These are phyloP conservation scores for Pontederia paniculata DNA, from an alignment of 176 grass and related monocot species.

Conservation along the genomic window DNA sequence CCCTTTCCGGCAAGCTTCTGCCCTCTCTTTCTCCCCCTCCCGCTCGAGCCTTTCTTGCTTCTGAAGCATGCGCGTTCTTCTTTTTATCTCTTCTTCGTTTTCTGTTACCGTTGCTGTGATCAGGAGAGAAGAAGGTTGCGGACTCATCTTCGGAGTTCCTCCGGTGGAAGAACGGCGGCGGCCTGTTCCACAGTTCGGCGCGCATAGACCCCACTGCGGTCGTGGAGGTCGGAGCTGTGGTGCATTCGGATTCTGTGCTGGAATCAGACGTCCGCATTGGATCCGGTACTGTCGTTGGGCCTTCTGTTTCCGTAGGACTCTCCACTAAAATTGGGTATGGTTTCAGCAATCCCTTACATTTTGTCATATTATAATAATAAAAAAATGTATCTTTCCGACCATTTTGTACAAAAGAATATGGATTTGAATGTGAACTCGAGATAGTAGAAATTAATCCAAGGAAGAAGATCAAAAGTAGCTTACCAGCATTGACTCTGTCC, in stretches of 20 bases:
- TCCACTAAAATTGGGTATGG: slow-evolving; percentile 64
- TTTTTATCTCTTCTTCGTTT: too few species aligned
- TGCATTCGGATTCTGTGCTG: slow-evolving; percentile 44
- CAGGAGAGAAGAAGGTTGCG: background rate
- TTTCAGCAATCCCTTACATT: background rate
- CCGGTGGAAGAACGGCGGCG: slow-evolving; percentile 44
- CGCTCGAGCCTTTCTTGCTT: too few species aligned
- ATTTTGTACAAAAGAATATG: too few species aligned
- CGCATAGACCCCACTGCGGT: slow-evolving; percentile 25
- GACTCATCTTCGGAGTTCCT: slow-evolving; percentile 19
- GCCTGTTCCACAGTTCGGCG: slow-evolving; percentile 30
- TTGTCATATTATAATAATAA: too few species aligned
- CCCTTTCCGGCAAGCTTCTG: too few species aligned
- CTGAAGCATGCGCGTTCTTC: too few species aligned
- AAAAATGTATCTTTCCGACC: too few species aligned
- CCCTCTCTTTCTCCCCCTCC: too few species aligned
- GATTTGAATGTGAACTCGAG: too few species aligned
- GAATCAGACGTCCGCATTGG: slow-evolving; percentile 43
- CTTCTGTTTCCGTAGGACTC: slow-evolving; percentile 46
- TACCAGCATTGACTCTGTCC: too few species aligned
- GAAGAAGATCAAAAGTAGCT: too few species aligned
- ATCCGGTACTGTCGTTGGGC: slow-evolving; percentile 54
- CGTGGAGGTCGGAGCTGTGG: slow-evolving; percentile 37
- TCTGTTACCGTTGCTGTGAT: background rate
- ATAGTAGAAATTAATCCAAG: too few species aligned